A percentile compares a stretch with the other conserved stretches of the same genome.
Evolutionary conservation across 192 early-diverging fungal genomes (phyloP).

Genomic region (Backusella luteola): DNA sequence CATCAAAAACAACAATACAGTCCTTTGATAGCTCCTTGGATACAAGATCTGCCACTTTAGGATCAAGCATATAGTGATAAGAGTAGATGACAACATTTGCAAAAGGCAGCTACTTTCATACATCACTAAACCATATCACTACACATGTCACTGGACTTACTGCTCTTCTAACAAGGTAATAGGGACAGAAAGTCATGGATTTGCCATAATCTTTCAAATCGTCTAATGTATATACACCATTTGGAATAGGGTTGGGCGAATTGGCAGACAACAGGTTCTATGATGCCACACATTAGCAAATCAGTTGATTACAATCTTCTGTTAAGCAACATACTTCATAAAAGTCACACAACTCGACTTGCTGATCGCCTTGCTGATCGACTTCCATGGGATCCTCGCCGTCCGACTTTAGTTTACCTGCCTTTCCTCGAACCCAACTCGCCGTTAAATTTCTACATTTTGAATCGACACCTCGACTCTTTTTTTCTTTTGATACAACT

Average conservation of each 20-base stretch:
- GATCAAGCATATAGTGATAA: conserved; percentile 99
- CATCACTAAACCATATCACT: background rate
- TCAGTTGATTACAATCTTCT: no score
- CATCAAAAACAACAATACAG: conserved; percentile 98
- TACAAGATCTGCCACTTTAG: conserved; percentile 97
- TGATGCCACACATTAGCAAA: conserved; percentile 17
- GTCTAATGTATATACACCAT: conserved; percentile 96
- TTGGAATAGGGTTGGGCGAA: conserved; percentile 60
- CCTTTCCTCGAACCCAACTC: conserved; percentile 80
- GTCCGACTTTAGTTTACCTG: conserved; percentile 32
- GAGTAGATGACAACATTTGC: conserved; percentile 98
- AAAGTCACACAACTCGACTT: conserved; percentile 70
- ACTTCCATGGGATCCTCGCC: conserved; percentile 20
- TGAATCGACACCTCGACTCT: conserved; percentile 85
- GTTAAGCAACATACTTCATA: conserved; percentile 60
- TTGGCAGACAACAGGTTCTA: conserved; percentile 69
- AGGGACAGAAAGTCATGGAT: conserved; percentile 84
- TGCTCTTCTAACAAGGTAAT: conserved; percentile 87
- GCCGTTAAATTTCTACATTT: conserved; percentile 91
- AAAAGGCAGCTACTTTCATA: conserved; percentile 61
- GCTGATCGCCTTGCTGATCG: conserved; percentile 12
- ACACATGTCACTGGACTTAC: conserved; percentile 38
- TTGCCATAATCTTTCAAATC: conserved; percentile 83
- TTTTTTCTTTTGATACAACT: conserved; percentile 82
- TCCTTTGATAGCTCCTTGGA: conserved; percentile 94